These are phyloP conservation scores for Penicillium psychrosexuale DNA, from an alignment of 2,329 filamentous ascomycete genomes.

Conservation along the genomic window DNA sequence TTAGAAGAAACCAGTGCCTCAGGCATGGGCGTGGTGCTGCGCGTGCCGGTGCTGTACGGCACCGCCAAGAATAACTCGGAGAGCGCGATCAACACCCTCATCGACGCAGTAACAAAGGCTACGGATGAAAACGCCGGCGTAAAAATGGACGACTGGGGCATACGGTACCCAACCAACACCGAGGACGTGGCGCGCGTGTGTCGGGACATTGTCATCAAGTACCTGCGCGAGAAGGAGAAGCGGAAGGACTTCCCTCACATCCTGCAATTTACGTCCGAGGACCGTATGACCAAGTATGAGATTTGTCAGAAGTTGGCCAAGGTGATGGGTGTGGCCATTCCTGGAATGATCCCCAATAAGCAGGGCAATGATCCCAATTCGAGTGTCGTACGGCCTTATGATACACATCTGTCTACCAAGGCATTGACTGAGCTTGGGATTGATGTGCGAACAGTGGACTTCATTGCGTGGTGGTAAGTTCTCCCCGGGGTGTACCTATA, in stretches of 20 bases:
- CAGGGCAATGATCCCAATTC: conserved; percentile 70
- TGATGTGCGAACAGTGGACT: conserved; percentile 69
- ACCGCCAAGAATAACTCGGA: conserved; percentile 67
- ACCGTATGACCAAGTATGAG: conserved; percentile 83
- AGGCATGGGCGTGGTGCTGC: conserved; percentile 65
- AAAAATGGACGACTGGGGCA: conserved; percentile 82
- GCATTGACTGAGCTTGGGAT: conserved; percentile 70
- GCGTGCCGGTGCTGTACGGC: conserved; percentile 83
- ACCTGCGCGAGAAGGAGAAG: conserved; percentile 53
- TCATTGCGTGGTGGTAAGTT: conserved; percentile 72
- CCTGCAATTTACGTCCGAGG: conserved; percentile 83
- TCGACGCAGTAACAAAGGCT: conserved; percentile 72
- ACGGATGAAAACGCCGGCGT: conserved; percentile 61
- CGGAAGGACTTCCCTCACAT: conserved; percentile 61
- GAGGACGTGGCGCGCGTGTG: conserved; percentile 80
- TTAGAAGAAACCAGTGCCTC: conserved; percentile 56
- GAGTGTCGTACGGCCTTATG: conserved; percentile 74
- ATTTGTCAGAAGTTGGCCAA: conserved; percentile 76
- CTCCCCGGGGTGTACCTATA: neutral
- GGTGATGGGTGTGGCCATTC: conserved; percentile 71
- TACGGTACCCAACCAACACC: conserved; percentile 84
- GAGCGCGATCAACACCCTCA: conserved; percentile 77
- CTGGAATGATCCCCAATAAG: conserved; percentile 63
- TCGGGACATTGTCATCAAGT: conserved; percentile 68
- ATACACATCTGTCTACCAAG: conserved; percentile 80